Evolutionary conservation across 345 rosid genomes (phyloP).

Genomic region (Linum usitatissimum): DNA sequence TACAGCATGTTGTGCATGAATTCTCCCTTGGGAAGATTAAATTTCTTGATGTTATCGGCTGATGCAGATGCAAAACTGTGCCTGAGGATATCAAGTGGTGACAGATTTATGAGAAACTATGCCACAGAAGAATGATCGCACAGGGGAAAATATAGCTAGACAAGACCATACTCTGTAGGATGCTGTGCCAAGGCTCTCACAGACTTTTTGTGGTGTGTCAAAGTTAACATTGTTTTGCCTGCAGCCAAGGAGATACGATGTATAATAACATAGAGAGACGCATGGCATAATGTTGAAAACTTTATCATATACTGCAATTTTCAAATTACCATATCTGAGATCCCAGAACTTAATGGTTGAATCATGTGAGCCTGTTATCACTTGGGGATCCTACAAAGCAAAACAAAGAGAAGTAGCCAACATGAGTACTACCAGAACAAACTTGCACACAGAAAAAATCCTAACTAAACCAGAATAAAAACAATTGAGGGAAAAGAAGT

Average conservation of each 20-base stretch:
- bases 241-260: conserved; percentile 10
- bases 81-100: conserved; percentile 28
- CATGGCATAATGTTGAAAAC: background rate
- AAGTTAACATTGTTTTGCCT: conserved; percentile 90
- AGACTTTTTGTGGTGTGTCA: conserved; percentile 97
- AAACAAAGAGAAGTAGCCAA: background rate
- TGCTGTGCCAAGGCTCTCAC: conserved; percentile 92
- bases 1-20: conserved; percentile 97
- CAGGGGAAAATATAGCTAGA: background rate
- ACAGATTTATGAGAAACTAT: conserved; percentile 9
- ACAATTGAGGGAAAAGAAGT: conserved; percentile 1
- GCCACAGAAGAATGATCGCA: conserved; percentile 3
- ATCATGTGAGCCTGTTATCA: conserved; percentile 97
- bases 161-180: conserved; percentile 70
- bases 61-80: conserved; percentile 93
- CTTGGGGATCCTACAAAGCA: conserved; percentile 81
- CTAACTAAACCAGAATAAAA: background rate
- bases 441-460: background rate
- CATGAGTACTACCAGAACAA: background rate
- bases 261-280: background rate
- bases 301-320: too few species aligned
- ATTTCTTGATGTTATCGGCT: conserved; percentile 92
- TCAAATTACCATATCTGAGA: conserved; percentile 69
- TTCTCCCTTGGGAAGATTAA: conserved; percentile 84
- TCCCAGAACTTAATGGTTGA: conserved; percentile 96